These are phyloP conservation scores for Exsudoporus frostii DNA, from an alignment of 768 basidiomycete genomes.

Conservation along the genomic window DNA sequence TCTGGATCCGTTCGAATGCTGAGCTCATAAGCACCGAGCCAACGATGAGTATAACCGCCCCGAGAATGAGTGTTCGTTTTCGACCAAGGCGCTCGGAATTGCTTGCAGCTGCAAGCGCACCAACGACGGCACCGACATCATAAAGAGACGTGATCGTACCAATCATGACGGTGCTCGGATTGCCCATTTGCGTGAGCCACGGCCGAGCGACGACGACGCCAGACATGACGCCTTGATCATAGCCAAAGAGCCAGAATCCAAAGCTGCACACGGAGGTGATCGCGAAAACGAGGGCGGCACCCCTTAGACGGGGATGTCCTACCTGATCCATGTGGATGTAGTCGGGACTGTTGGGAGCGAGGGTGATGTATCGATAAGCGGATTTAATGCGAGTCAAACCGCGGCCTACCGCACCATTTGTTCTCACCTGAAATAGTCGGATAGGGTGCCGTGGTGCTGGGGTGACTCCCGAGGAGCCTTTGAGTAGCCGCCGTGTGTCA, in stretches of 20 bases:
- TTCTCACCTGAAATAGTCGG: neutral
- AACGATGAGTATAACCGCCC: conserved; percentile 4
- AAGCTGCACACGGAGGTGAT: conserved; percentile 17
- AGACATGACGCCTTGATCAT: conserved; percentile 19
- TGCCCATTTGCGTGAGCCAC: conserved; percentile 13
- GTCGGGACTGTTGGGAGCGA: neutral
- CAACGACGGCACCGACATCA: conserved; percentile 13
- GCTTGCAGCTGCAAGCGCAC: conserved; percentile 12
- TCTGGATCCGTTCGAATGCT: conserved; percentile 9
- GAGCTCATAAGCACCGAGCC: conserved; percentile 14
- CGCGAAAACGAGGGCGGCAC: conserved; percentile 8
- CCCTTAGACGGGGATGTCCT: conserved; percentile 10
- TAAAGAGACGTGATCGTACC: conserved; percentile 17
- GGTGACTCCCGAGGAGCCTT: neutral
- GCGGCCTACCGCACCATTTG: neutral
- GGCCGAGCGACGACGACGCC: conserved; percentile 11
- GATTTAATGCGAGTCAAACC: neutral
- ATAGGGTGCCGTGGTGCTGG: neutral
- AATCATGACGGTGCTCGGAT: conserved; percentile 15
- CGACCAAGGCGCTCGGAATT: conserved; percentile 13
- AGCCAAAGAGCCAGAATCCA: conserved; percentile 16
- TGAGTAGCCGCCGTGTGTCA: neutral
- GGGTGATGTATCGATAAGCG: no score
- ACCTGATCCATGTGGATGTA: conserved; percentile 5
- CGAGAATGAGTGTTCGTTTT: conserved; percentile 10